These are phyloP conservation scores for Aschersonia sp. DNA, from an alignment of 2,329 filamentous ascomycete species.

Conservation along the genomic window DNA sequence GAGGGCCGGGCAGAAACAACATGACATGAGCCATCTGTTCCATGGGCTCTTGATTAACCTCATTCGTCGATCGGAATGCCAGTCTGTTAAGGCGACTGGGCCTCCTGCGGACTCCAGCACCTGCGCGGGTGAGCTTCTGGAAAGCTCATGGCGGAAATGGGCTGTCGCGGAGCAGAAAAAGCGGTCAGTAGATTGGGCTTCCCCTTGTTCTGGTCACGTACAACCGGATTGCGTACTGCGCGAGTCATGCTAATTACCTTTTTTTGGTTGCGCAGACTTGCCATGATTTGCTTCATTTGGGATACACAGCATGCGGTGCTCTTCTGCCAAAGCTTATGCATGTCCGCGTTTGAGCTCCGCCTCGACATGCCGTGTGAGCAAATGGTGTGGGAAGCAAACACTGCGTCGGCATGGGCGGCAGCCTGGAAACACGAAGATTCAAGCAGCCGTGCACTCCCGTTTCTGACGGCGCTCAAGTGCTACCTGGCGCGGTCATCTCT, in stretches of 20 bases:
- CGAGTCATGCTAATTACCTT: not conserved
- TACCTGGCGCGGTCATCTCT: constrained; percentile 31
- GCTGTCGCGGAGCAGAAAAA: constrained; percentile 43
- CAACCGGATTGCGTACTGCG: not conserved
- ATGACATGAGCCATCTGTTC: constrained; percentile 46
- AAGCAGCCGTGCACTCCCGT: constrained; percentile 16
- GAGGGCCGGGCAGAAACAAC: constrained; percentile 45
- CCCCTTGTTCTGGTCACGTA: not conserved
- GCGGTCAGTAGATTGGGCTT: constrained; percentile 18
- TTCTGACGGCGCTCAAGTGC: constrained; percentile 37
- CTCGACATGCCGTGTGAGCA: constrained; percentile 40
- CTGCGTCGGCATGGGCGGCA: constrained; percentile 34
- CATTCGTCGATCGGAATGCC: constrained; percentile 20
- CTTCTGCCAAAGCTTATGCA: constrained; percentile 51
- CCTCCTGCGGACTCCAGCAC: constrained; percentile 9
- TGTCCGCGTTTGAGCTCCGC: constrained; percentile 49
- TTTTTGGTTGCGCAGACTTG: constrained; percentile 19
- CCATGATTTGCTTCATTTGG: constrained; percentile 51
- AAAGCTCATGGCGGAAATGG: constrained; percentile 35
- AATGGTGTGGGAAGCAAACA: constrained; percentile 40
- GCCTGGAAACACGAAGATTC: constrained; percentile 13
- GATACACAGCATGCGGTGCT: constrained; percentile 49
- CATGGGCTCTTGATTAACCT: constrained; percentile 23
- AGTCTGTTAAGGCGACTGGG: constrained; percentile 14
- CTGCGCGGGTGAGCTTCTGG: constrained; percentile 21